Conservation (phyloP, 768 basidiomycete species). For the Trametes cingulata region DNA sequence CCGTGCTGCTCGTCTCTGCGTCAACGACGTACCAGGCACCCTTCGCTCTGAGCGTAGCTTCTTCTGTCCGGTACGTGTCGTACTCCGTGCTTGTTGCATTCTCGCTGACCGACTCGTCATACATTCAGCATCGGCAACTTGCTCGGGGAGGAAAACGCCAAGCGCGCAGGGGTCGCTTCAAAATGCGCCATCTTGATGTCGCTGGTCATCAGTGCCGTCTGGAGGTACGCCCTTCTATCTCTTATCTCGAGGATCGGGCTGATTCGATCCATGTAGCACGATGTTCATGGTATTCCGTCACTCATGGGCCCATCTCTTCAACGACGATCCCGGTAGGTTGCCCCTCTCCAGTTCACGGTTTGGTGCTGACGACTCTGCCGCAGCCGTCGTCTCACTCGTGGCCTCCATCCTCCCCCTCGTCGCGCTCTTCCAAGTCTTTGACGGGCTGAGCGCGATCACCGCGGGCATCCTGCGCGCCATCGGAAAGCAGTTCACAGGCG, state of each 20-base stretch:
- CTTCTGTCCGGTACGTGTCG: slow-evolving; percentile 71
- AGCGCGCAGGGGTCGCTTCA: slow-evolving; percentile 70
- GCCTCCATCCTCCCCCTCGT: slow-evolving; percentile 59
- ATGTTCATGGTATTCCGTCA: slow-evolving; percentile 46
- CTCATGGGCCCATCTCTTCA: slow-evolving; percentile 61
- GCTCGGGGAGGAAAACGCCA: slow-evolving; percentile 75
- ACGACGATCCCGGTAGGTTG: slow-evolving; percentile 46
- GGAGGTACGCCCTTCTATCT: slow-evolving; percentile 46
- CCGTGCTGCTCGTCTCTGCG: slow-evolving; percentile 75
- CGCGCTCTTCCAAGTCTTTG: slow-evolving; percentile 82
- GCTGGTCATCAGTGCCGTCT: slow-evolving; percentile 60
- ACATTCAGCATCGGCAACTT: slow-evolving; percentile 77
- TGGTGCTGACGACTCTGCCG: neutral
- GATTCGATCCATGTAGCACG: slow-evolving; percentile 30
- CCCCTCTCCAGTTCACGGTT: no score
- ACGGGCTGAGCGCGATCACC: slow-evolving; percentile 67
- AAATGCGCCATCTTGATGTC: slow-evolving; percentile 66
- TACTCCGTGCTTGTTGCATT: neutral
- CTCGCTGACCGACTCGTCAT: neutral
- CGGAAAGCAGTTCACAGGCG: slow-evolving; percentile 79
- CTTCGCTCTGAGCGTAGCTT: slow-evolving; percentile 77
- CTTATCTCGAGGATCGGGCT: neutral
- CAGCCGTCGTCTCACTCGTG: slow-evolving; percentile 48
- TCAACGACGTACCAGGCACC: slow-evolving; percentile 84
- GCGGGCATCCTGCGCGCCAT: slow-evolving; percentile 80